Base-by-base conservation (phyloP, 208 protist species). In the Leishmania lainsoni region DNA sequence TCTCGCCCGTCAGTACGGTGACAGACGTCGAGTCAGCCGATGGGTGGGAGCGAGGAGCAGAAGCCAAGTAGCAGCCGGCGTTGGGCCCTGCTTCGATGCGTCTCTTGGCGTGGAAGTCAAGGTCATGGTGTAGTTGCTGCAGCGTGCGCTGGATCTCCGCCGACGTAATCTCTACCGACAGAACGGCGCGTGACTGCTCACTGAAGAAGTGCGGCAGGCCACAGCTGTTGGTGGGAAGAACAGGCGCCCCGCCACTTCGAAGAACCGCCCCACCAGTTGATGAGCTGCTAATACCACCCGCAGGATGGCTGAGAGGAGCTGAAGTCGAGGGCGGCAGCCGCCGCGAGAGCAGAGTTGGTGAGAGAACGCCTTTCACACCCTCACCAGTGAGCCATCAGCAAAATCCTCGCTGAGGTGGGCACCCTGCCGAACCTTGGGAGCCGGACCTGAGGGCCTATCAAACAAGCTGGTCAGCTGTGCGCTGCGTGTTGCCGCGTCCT, bases 161-260 rank as follows among this genome's bases (percentile, higher is more conserved):
- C 45, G 90, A 75, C 8, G 83, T 59, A 20, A 16, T 29, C 16
- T 90, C 87, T 56, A 93, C 86, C 8, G 69, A 73, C 42, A 58
- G 56, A 29, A 83, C 32, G 16, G 83, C 83, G 26, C 75, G 69
- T 54, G 84, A 80, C 69, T 93, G 89, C 76, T 96, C 89, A 0
- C 48, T 58, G 65, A 96, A 96, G 16, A 90, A 77, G 4, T 83
- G 70, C 3, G 92, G 90, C 14, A 94, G 81, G 0, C 84, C 85
- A 29, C 89, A 84, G 29, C 81, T 87, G 39, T 75, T 80, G 9
- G 87, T 78, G 16, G 89, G 90, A 22, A 88, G 76, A 1, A 82
- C 73, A 16, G 87, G 74, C 2, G 81, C 66, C 14, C 80, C 56
- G 29, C 83, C 83, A 72, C 52, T 81, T 66, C 77, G 65, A 42